Evolutionary conservation across 495 filamentous ascomycete genomes (phyloP), one percentile per base, ranked within the genome.

Genomic region (Xylaria telfairii): DNA sequence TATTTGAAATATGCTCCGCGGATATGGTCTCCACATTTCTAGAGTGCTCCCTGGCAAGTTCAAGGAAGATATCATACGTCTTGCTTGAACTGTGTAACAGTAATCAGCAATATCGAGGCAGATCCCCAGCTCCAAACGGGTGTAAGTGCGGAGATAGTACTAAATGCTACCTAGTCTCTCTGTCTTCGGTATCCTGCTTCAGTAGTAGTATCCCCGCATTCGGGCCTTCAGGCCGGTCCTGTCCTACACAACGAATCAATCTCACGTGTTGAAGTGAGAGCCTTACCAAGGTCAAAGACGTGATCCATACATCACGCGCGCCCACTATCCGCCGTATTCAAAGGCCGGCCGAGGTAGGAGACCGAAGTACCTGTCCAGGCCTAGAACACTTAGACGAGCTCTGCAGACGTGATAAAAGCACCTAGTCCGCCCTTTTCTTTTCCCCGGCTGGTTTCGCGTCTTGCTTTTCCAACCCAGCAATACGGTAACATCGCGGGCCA

Each of bases 321-420:
- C 28, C 5, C n/a, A n/a, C n/a, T n/a, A n/a, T n/a, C 6, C 12
- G 37, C 13, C 42, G 37, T 41, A 28, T 41, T 26, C 15, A 47
- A 47, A 32, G 41, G 21, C 61, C 61, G 39, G n/a, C n/a, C n/a
- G n/a, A n/a, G n/a, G n/a, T n/a, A n/a, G n/a, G n/a, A 32, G 41
- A 32, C 61, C 61, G 39, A 64, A 8, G 61, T 19, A 28, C 5
- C 32, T 26, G 32, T 24, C 51, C 69, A n/a, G 61, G 32, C n/a
- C 51, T 70, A n/a, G 61, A 46, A 28, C 13, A 19, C 54, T n/a
- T 19, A 21, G 60, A 6, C 13, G 13, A 46, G 61, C 32, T 46
- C 41, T 47, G 61, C 39, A 30, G 24, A 64, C 21, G 41, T 7
- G 24, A 64, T 64, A 64, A 26, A 64, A 46, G 26, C n/a, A n/a